Conservation (phyloP, 2,329 filamentous ascomycete species). For the Aspergillus japonicus region DNA sequence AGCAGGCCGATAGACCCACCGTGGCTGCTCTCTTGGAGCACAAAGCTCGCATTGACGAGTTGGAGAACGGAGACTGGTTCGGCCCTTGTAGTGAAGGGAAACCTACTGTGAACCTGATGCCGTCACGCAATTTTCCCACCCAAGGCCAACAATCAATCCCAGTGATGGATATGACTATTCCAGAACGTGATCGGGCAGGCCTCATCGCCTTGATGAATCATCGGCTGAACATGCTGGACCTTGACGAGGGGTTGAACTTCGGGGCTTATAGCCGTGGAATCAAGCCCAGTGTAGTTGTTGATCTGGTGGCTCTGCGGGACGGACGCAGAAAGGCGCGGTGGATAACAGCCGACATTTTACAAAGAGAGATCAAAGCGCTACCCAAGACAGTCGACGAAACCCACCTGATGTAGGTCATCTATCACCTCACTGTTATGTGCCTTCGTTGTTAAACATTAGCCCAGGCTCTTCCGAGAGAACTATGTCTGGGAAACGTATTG, state of each 20-base stretch:
- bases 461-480: constrained; percentile 17
- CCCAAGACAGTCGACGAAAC: constrained; percentile 12
- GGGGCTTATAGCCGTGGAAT: not conserved
- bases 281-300: constrained; percentile 10
- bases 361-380: constrained; percentile 2
- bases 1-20: constrained; percentile 19
- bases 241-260: constrained; percentile 6
- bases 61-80: constrained; percentile 16
- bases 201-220: constrained; percentile 6
- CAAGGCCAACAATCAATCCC: constrained; percentile 9
- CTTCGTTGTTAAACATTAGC: no score
- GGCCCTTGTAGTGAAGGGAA: constrained; percentile 15
- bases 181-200: constrained; percentile 8
- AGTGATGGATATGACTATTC: constrained; percentile 14
- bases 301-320: constrained; percentile 6
- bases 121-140: not conserved
- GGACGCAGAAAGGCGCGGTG: constrained; percentile 11
- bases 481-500: constrained; percentile 12
- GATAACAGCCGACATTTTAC: constrained; percentile 5
- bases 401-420: constrained; percentile 13
- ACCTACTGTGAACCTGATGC: not conserved
- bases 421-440: not conserved
- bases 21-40: constrained; percentile 17
- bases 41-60: constrained; percentile 12
- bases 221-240: constrained; percentile 6